A percentile compares a stretch with the other conserved stretches of the same genome.
Evolutionary conservation across 768 basidiomycete species (phyloP).

Genomic region (Melanogaster broomeanus): DNA sequence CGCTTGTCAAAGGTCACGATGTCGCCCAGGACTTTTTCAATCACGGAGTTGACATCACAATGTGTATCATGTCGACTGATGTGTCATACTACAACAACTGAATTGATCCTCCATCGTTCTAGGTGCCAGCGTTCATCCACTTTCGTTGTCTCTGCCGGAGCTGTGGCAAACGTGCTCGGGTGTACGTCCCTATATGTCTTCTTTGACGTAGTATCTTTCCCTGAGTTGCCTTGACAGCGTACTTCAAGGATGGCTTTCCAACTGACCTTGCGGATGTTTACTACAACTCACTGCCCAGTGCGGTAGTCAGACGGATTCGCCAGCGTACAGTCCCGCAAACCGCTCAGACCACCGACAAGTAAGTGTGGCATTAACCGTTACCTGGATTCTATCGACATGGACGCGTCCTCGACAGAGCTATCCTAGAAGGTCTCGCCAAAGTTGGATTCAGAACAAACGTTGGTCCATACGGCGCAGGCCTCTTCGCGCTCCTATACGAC

Average conservation of each 20-base stretch:
- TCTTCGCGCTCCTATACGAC: constrained; percentile 26
- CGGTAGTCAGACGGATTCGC: constrained; percentile 13
- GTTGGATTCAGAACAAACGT: constrained; percentile 40
- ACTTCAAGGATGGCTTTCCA: constrained; percentile 22
- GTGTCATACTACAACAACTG: not conserved
- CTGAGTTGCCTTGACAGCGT: not conserved
- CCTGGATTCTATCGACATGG: not conserved
- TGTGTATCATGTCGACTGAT: constrained; percentile 9
- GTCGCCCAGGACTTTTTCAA: constrained; percentile 38
- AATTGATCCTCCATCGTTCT: constrained; percentile 1
- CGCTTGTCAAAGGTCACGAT: constrained; percentile 31
- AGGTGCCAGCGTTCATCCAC: constrained; percentile 30
- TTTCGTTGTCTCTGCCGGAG: constrained; percentile 14
- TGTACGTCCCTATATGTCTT: constrained; percentile 4
- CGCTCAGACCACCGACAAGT: constrained; percentile 30
- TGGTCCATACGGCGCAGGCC: constrained; percentile 36
- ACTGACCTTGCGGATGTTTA: constrained; percentile 24
- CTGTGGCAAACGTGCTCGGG: constrained; percentile 4
- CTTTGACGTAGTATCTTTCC: not conserved
- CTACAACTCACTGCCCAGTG: constrained; percentile 15
- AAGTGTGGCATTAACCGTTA: not conserved
- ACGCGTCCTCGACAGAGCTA: constrained; percentile 23
- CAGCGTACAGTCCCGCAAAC: constrained; percentile 17
- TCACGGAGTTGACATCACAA: constrained; percentile 31
- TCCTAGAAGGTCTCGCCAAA: constrained; percentile 38